These are phyloP conservation scores for Pestalotiopsis sp. DNA, from an alignment of 2,329 filamentous ascomycete genomes.

Conservation along the genomic window DNA sequence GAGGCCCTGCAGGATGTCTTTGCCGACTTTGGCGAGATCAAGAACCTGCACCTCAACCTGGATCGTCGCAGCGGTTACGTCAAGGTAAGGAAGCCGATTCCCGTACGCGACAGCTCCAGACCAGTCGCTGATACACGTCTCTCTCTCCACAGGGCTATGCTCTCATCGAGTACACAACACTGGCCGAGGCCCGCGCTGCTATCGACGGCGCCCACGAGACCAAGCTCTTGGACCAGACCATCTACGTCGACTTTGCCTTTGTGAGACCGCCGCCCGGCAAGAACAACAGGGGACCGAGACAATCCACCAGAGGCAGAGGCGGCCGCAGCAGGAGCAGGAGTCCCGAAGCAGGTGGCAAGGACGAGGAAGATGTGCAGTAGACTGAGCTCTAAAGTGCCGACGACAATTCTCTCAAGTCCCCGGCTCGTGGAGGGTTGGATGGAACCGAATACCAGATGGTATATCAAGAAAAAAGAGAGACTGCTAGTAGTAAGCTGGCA, in stretches of 20 bases:
- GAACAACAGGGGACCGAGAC: slow-evolving; percentile 43
- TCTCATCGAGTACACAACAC: slow-evolving; percentile 80
- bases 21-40: slow-evolving; percentile 83
- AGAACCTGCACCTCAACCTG: slow-evolving; percentile 83
- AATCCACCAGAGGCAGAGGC: slow-evolving; percentile 37
- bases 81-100: slow-evolving; percentile 59
- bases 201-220: slow-evolving; percentile 79
- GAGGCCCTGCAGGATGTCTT: slow-evolving; percentile 82
- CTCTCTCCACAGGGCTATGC: slow-evolving; percentile 70
- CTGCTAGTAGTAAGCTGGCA: slow-evolving; percentile 21
- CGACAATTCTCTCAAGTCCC: background rate
- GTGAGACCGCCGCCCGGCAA: slow-evolving; percentile 75
- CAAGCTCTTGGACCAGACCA: slow-evolving; percentile 80
- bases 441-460: background rate
- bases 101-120: background rate
- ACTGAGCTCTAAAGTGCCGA: background rate
- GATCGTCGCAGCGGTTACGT: slow-evolving; percentile 84
- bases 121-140: slow-evolving; percentile 10
- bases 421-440: background rate
- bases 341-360: slow-evolving; percentile 16
- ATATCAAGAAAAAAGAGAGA: background rate
- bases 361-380: slow-evolving; percentile 1
- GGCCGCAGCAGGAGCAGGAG: slow-evolving; percentile 53
- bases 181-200: slow-evolving; percentile 78
- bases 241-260: slow-evolving; percentile 83